Base-by-base conservation (phyloP, 1,284 basidiomycete genomes). In the Exobasidium rhododendri region DNA sequence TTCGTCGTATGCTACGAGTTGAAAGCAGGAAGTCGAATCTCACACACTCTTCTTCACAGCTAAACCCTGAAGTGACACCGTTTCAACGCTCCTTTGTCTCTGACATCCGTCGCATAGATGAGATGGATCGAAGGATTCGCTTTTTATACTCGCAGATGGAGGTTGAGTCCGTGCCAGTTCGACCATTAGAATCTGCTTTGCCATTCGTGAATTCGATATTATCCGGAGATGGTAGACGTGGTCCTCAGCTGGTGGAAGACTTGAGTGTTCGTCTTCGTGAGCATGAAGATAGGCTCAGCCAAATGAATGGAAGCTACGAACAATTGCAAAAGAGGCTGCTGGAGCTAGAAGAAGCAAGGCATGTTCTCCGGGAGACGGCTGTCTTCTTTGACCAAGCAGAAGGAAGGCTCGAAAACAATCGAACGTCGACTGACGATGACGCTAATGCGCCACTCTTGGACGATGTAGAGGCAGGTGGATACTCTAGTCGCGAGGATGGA, bases 1-100 rank as follows among this genome's bases (percentile, higher is more conserved):
- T 29, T 59, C 43, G 20, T 47, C 30, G 44, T 45, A 1, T 45
- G 44, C n/a, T n/a, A n/a, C n/a, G n/a, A n/a, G n/a, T n/a, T n/a
- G n/a, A n/a, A n/a, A n/a, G n/a, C n/a, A n/a, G n/a, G n/a, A n/a
- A n/a, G n/a, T n/a, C n/a, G n/a, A n/a, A n/a, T n/a, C n/a, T n/a
- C n/a, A n/a, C n/a, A n/a, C n/a, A n/a, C n/a, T n/a, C 7, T 40
- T 10, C 35, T 26, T 5, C 47, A 26, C 79, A 96, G 92, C 84
- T 97, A 75, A 97, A 98, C 81, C 91, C 94, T 17, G 87, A 87
- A 64, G 87, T 97, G 69, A 97, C 94, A 80, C 90, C 94, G 24
- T 99, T 98, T 84, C 96, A 99, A 85, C 91, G 96, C 68, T 93
- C 94, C 4, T 99, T 94, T 80, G 92, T 97, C 64, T 89, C 89